Conservation (phyloP, 441 rosid genomes). For the Omphalea diandra region DNA sequence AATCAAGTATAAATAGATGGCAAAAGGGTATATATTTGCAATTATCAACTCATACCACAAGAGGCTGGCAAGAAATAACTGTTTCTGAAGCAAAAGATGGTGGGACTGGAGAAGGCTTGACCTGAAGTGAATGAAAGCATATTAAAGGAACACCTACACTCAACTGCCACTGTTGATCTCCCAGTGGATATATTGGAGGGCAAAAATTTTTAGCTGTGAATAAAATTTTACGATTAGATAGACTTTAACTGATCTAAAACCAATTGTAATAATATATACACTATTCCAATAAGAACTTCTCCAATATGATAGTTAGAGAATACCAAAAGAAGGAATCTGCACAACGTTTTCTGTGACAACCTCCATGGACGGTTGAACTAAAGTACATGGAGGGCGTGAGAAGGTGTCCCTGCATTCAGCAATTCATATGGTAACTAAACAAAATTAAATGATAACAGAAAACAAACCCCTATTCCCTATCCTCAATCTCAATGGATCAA, state of each 20-base stretch:
- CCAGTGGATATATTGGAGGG: conserved; percentile 90
- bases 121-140: conserved; percentile 81
- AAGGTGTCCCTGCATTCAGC: conserved; percentile 81
- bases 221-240: conserved; percentile 19
- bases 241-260: conserved; percentile 22
- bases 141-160: conserved; percentile 67
- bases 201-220: conserved; percentile 72
- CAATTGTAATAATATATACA: conserved; percentile 3
- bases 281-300: too few relatives aligned
- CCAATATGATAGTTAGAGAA: too few relatives aligned
- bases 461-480: conserved; percentile 3
- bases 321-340: conserved; percentile 88
- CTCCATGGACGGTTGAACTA: conserved; percentile 89
- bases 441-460: not conserved
- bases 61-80: conserved; percentile 86
- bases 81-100: conserved; percentile 84
- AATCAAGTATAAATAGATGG: conserved; percentile 15
- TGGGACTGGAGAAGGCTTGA: conserved; percentile 86
- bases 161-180: conserved; percentile 62
- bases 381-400: conserved; percentile 80
- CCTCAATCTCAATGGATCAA: too few relatives aligned
- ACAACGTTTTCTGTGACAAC: conserved; percentile 43
- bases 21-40: conserved; percentile 15
- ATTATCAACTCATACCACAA: conserved; percentile 57
- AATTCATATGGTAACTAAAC: conserved; percentile 22